Base-by-base conservation (phyloP, 768 basidiomycete species). In the Calvatia gigantea region DNA sequence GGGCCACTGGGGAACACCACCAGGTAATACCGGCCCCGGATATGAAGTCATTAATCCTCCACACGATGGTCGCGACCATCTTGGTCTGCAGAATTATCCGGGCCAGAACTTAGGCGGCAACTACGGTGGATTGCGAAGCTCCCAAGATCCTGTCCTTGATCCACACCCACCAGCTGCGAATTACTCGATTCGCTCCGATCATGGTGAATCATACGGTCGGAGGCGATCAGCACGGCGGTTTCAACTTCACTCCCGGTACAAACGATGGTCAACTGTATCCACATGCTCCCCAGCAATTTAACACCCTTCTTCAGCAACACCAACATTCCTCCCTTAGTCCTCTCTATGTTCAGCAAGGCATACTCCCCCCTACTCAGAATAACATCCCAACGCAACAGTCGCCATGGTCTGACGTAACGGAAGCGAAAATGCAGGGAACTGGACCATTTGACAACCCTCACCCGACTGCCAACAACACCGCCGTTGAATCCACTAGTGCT, bases 361-460 rank as follows among this genome's bases (percentile, higher is more conserved):
- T 17, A 15, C 11, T 56, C 38, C 11, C 46, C 9, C 11, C 37
- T 21, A 6, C 27, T 15, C 54, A 56, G 29, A 57, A 47, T 27
- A 58, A 47, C 17, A 25, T 31, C 25, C 33, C 33, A 29, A 12
- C 25, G 12, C 41, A 70, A 67, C 52, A 71, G 19, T 41, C 73
- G 3, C 72, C 72, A 25, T 78, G 77, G 78, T 68, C 65, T 33
- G 61, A 65, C 50, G 45, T 64, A 46, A 43, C 66, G 7, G 69
- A 73, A 33, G 39, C 62, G 19, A 21, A 60, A 2, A 37, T 64
- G 14, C 70, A 67, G 57, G 72, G 75, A 6, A 68, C 71, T 15
- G 73, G 70, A 15, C 73, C 77, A 2, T 78, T 79, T 57, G 81
- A 81, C 54, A 58, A 64, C 3, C 61, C 63, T n/a, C 76, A 75